These are phyloP conservation scores for Lignosus rhinocerotis DNA, from an alignment of 1,284 basidiomycete species.

Conservation along the genomic window DNA sequence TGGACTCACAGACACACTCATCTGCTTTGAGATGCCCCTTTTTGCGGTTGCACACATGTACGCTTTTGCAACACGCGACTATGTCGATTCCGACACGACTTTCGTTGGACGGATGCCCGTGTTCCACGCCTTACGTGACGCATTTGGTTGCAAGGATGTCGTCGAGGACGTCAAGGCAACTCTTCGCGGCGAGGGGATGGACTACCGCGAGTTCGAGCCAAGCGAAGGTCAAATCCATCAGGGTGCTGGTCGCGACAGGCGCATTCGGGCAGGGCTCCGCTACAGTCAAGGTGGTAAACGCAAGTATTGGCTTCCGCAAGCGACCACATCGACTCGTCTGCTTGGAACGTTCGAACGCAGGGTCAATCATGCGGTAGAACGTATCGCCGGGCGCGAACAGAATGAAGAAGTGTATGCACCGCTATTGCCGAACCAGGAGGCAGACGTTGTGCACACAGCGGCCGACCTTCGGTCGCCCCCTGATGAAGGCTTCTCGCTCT, in stretches of 20 bases:
- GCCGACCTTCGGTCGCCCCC: conserved; percentile 46
- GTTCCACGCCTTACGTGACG: conserved; percentile 84
- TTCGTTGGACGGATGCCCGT: conserved; percentile 88
- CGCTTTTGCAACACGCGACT: conserved; percentile 86
- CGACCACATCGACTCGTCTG: conserved; percentile 45
- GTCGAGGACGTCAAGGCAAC: conserved; percentile 85
- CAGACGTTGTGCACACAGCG: conserved; percentile 66
- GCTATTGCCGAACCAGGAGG: conserved; percentile 66
- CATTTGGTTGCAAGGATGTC: conserved; percentile 86
- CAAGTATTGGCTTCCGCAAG: conserved; percentile 89
- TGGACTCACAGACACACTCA: conserved; percentile 86
- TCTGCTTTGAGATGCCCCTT: conserved; percentile 97
- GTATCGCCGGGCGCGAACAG: conserved; percentile 48
- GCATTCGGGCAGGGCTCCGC: conserved; percentile 87
- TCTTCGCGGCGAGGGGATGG: conserved; percentile 86
- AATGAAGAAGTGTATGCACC: conserved; percentile 76
- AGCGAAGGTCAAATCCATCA: conserved; percentile 92
- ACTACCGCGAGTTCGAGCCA: conserved; percentile 95
- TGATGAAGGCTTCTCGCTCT: conserved; percentile 38
- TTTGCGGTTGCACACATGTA: conserved; percentile 94
- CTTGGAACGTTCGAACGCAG: conserved; percentile 42
- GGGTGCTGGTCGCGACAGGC: conserved; percentile 76
- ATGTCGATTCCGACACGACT: conserved; percentile 64
- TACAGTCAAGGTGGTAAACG: conserved; percentile 86
- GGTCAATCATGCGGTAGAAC: conserved; percentile 44